A percentile compares a stretch with the other conserved stretches of the same genome.
These are phyloP conservation scores for Fraxinus baroniana DNA, from an alignment of 305 asterid genomes.

Conservation along the genomic window DNA sequence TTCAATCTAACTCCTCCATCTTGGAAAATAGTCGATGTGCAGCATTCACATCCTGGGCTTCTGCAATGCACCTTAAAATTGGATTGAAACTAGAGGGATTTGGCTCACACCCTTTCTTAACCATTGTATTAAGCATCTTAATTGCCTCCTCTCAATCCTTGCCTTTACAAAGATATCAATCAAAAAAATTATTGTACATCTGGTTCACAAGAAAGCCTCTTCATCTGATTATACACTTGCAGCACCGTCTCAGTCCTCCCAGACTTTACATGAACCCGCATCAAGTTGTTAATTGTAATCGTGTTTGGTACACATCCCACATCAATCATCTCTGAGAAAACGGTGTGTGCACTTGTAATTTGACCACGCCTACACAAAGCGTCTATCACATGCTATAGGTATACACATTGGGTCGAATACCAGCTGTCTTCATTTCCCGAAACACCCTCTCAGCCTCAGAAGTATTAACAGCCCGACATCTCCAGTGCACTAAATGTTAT, in stretches of 20 bases:
- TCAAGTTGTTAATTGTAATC: slow-evolving; percentile 71
- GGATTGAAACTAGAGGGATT: slow-evolving; percentile 70
- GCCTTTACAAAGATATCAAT: slow-evolving; percentile 50
- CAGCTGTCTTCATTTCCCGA: slow-evolving; percentile 66
- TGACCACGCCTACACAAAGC: slow-evolving; percentile 86
- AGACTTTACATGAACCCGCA: slow-evolving; percentile 88
- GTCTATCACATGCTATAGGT: slow-evolving; percentile 78
- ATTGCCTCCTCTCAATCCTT: background rate
- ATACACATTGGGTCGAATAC: slow-evolving; percentile 64
- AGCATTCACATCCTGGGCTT: slow-evolving; percentile 68
- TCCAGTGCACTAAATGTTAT: slow-evolving; percentile 56
- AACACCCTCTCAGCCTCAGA: slow-evolving; percentile 76
- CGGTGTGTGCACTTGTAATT: slow-evolving; percentile 78
- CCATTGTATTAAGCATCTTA: slow-evolving; percentile 36
- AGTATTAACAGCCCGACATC: slow-evolving; percentile 76
- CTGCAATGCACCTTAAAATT: slow-evolving; percentile 69
- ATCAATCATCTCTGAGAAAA: slow-evolving; percentile 81
- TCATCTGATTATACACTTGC: slow-evolving; percentile 86
- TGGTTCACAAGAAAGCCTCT: slow-evolving; percentile 60
- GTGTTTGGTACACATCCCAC: slow-evolving; percentile 72
- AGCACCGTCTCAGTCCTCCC: slow-evolving; percentile 81
- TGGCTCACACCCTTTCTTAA: slow-evolving; percentile 60
- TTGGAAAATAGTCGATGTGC: slow-evolving; percentile 63
- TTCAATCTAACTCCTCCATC: slow-evolving; percentile 73
- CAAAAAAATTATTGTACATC: slow-evolving; percentile 72